These are phyloP conservation scores for Cryptococcus sp. DNA, from an alignment of 1,284 basidiomycete genomes.

Conservation along the genomic window DNA sequence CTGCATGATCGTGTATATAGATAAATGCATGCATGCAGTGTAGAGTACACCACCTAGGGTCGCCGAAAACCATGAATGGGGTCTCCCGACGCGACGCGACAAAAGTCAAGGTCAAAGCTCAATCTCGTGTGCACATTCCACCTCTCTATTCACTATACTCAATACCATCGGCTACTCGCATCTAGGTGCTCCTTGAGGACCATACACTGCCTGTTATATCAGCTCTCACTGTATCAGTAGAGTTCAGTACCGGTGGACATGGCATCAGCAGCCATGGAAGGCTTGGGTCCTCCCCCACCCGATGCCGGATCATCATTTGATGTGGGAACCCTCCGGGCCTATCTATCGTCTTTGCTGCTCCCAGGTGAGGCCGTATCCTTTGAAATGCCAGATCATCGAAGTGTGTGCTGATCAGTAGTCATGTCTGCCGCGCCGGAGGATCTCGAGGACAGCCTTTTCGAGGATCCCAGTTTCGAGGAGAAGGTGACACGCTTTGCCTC, in stretches of 20 bases:
- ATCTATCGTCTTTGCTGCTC: conserved; percentile 35
- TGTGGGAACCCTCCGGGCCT: conserved; percentile 37
- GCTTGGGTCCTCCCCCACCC: conserved; percentile 2
- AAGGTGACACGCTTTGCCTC: conserved; percentile 42
- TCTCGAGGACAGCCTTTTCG: conserved; percentile 39
- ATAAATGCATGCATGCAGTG: conserved; percentile 1
- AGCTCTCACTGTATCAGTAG: not conserved
- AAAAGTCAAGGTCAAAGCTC: not conserved
- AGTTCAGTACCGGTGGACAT: too few species aligned
- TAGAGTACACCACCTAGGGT: conserved; percentile 2
- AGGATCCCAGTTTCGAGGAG: conserved; percentile 43
- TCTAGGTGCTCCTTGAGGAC: too few species aligned
- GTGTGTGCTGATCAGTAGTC: conserved; percentile 19
- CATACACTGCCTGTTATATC: not conserved
- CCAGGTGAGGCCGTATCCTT: conserved; percentile 31
- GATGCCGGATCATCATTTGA: conserved; percentile 34
- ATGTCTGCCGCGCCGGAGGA: conserved; percentile 43
- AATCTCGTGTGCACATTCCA: not conserved
- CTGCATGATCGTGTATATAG: conserved; percentile 1
- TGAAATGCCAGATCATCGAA: not conserved
- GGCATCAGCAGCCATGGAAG: too few species aligned
- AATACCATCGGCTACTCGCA: too few species aligned
- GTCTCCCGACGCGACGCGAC: not conserved
- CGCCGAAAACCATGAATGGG: too few species aligned
- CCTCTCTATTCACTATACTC: not conserved